phyloP scores from a whole-genome alignment of 176 grass and related monocot species.

The Tillandsia fasciculata region DNA sequence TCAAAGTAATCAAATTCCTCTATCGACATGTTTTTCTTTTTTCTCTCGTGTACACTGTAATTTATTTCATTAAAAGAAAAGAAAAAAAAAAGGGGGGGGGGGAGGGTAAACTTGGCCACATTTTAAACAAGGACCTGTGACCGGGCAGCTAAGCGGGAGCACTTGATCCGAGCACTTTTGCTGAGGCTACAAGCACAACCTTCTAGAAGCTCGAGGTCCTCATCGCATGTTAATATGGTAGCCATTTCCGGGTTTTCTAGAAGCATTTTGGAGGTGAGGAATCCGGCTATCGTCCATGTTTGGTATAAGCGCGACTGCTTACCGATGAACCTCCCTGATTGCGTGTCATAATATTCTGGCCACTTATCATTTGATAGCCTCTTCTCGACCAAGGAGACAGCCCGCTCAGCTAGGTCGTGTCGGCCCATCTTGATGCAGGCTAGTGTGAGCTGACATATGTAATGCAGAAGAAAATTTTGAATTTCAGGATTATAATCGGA shows the following conservation, averaged over 20 bases:
- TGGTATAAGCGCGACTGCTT: conserved; percentile 82
- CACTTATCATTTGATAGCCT: conserved; percentile 76
- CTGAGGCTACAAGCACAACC: conserved; percentile 73
- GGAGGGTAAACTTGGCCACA: neutral
- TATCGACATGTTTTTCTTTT: neutral
- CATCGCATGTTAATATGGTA: conserved; percentile 68
- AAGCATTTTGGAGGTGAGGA: conserved; percentile 75
- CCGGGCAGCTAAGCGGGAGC: conserved; percentile 64
- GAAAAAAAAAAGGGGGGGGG: neutral
- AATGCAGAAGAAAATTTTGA: conserved; percentile 11
- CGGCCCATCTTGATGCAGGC: conserved; percentile 98
- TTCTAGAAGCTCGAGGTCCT: conserved; percentile 93
- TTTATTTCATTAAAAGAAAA: neutral
- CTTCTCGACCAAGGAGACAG: conserved; percentile 73
- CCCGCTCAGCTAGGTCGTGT: conserved; percentile 64
- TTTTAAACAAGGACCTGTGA: conserved; percentile 83
- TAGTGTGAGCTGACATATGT: conserved; percentile 68
- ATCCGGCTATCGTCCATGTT: conserved; percentile 92
- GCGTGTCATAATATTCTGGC: conserved; percentile 92
- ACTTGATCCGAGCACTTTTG: conserved; percentile 80
- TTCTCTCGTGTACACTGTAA: neutral
- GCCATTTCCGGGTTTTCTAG: conserved; percentile 65
- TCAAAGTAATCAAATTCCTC: neutral
- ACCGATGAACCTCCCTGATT: conserved; percentile 76
- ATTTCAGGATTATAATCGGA: conserved; percentile 3